Evolutionary conservation across 768 basidiomycete species (phyloP).

Genomic region (Pisolithus orientalis): DNA sequence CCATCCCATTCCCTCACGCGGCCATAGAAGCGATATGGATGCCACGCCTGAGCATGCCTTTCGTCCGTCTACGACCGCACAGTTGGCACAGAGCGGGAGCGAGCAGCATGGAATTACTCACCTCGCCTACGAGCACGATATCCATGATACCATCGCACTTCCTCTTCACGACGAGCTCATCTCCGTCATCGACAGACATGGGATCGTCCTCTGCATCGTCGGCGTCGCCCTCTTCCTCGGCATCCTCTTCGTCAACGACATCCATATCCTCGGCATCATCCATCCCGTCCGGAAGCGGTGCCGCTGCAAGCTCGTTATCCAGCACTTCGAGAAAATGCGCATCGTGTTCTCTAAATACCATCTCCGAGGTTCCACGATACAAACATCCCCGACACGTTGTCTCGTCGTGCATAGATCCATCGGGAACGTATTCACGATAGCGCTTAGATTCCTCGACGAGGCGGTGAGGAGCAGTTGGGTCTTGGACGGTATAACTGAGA

Average conservation of each 20-base stretch:
- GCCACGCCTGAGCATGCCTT: slow-evolving; percentile 42
- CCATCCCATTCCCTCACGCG: slow-evolving; percentile 57
- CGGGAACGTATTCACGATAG: slow-evolving; percentile 39
- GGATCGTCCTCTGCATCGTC: slow-evolving; percentile 11
- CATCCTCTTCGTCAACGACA: slow-evolving; percentile 12
- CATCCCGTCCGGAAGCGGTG: slow-evolving; percentile 17
- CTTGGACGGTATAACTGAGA: slow-evolving; percentile 1
- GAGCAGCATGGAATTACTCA: slow-evolving; percentile 18
- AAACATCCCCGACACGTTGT: slow-evolving; percentile 30
- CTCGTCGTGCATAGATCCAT: slow-evolving; percentile 37
- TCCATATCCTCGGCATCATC: slow-evolving; percentile 24
- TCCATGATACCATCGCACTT: slow-evolving; percentile 54
- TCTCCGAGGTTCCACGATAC: slow-evolving; percentile 22
- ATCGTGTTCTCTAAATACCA: slow-evolving; percentile 23
- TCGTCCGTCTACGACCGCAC: slow-evolving; percentile 38
- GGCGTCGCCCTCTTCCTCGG: slow-evolving; percentile 9
- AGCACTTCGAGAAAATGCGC: slow-evolving; percentile 14
- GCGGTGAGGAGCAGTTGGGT: neutral
- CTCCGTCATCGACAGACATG: slow-evolving; percentile 15
- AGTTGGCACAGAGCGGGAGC: neutral
- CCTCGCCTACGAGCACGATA: slow-evolving; percentile 56
- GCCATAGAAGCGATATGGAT: slow-evolving; percentile 42
- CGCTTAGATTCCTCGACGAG: slow-evolving; percentile 16
- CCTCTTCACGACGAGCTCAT: slow-evolving; percentile 19
- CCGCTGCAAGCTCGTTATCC: slow-evolving; percentile 8